A percentile compares a stretch with the other conserved stretches of the same genome.
Evolutionary conservation across 176 grass and related monocot species (phyloP).

Genomic region (Rhynchospora tenuis): DNA sequence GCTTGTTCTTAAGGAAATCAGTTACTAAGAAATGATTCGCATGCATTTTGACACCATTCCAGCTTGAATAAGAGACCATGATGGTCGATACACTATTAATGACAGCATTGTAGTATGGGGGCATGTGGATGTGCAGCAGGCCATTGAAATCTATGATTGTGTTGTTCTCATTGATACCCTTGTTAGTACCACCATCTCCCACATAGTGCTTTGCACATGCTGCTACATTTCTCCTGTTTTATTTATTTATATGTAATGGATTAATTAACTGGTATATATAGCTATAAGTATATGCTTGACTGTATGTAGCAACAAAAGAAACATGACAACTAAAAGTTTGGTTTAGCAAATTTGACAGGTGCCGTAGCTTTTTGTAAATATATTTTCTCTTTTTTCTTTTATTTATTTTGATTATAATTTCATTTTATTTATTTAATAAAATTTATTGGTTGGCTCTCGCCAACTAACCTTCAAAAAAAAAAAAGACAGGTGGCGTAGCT

Average conservation of each 20-base stretch:
- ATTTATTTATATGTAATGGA: neutral
- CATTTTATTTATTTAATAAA: too few species aligned
- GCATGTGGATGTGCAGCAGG: conserved; percentile 57
- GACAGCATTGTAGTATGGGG: conserved; percentile 55
- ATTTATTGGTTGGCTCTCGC: too few species aligned
- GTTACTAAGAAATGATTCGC: conserved; percentile 58
- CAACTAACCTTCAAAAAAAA: too few species aligned
- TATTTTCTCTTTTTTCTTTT: too few species aligned
- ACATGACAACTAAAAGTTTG: neutral
- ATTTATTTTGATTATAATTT: too few species aligned
- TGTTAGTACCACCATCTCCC: conserved; percentile 58
- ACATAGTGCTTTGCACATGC: conserved; percentile 71
- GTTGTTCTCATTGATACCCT: conserved; percentile 52
- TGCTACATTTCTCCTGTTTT: conserved; percentile 43
- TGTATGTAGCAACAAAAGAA: neutral
- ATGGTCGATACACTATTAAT: conserved; percentile 56
- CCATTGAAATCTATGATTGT: conserved; percentile 34
- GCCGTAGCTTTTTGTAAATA: neutral
- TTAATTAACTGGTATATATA: neutral
- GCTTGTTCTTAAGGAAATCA: conserved; percentile 52
- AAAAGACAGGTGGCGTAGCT: too few species aligned
- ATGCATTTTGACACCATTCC: conserved; percentile 85
- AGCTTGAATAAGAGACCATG: conserved; percentile 74
- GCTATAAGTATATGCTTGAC: neutral
- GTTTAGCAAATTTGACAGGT: neutral